These are phyloP conservation scores for Malus asiatica DNA, from an alignment of 306 rosid species.

Conservation along the genomic window DNA sequence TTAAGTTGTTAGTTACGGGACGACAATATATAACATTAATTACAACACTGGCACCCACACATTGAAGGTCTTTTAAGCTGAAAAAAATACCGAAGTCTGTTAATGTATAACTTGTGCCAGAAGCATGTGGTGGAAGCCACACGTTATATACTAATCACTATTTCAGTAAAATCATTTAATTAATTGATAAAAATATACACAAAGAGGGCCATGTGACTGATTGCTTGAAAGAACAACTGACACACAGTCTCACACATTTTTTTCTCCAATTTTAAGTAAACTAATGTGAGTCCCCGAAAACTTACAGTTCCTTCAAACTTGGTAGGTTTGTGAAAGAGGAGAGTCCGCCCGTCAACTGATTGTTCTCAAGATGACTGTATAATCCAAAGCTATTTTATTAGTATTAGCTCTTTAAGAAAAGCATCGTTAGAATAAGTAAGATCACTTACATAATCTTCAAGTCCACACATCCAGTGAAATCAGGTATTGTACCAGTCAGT, in stretches of 20 bases:
- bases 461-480: constrained; percentile 63
- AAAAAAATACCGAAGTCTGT: background rate
- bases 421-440: constrained; percentile 6
- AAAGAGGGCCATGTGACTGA: background rate
- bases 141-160: background rate
- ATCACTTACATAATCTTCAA: constrained; percentile 68
- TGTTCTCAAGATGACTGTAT: constrained; percentile 86
- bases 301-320: constrained; percentile 81
- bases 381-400: constrained; percentile 28
- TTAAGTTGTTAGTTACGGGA: background rate
- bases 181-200: background rate
- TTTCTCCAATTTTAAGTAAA: background rate
- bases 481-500: constrained; percentile 70
- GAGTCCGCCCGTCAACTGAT: constrained; percentile 65
- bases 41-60: background rate
- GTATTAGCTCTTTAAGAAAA: constrained; percentile 12
- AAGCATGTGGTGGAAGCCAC: background rate
- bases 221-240: background rate
- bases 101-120: background rate
- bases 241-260: background rate
- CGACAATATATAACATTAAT: background rate
- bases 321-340: constrained; percentile 60
- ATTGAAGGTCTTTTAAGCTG: background rate
- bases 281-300: constrained; percentile 16
- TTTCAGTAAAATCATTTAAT: background rate